These are phyloP conservation scores for Myochromella boudieri DNA, from an alignment of 768 basidiomycete genomes.

Conservation along the genomic window DNA sequence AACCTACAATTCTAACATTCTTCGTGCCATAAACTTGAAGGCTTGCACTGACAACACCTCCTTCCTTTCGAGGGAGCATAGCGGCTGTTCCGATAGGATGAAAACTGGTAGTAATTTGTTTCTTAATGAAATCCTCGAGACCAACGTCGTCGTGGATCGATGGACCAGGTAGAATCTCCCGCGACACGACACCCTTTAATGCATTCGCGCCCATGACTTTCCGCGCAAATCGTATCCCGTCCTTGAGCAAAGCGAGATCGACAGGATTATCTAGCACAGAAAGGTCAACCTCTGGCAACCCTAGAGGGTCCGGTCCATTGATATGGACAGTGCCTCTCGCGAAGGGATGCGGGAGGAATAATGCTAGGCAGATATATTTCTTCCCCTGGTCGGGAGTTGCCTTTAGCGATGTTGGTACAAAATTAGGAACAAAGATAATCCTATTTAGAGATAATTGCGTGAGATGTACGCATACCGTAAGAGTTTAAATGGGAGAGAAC, in stretches of 20 bases:
- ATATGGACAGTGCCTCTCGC: constrained; percentile 39
- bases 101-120: neutral
- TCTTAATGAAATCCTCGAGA: neutral
- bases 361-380: constrained; percentile 20
- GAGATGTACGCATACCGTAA: neutral
- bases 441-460: neutral
- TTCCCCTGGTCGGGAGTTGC: neutral
- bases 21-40: constrained; percentile 33
- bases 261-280: constrained; percentile 16
- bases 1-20: constrained; percentile 34
- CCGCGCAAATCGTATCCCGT: constrained; percentile 17
- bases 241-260: constrained; percentile 24
- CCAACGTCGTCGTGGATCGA: constrained; percentile 3
- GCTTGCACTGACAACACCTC: constrained; percentile 36
- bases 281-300: constrained; percentile 16
- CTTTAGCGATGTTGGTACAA: neutral
- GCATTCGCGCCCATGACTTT: constrained; percentile 9
- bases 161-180: constrained; percentile 1
- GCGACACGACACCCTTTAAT: neutral
- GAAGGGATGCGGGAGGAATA: constrained; percentile 34
- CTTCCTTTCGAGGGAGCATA: constrained; percentile 15
- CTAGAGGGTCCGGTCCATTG: constrained; percentile 15
- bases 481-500: neutral
- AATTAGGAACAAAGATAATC: neutral
- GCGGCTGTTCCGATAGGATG: constrained; percentile 8